These are phyloP conservation scores for Phlebiopsis flavidoalba DNA, from an alignment of 768 basidiomycete genomes.

Conservation along the genomic window DNA sequence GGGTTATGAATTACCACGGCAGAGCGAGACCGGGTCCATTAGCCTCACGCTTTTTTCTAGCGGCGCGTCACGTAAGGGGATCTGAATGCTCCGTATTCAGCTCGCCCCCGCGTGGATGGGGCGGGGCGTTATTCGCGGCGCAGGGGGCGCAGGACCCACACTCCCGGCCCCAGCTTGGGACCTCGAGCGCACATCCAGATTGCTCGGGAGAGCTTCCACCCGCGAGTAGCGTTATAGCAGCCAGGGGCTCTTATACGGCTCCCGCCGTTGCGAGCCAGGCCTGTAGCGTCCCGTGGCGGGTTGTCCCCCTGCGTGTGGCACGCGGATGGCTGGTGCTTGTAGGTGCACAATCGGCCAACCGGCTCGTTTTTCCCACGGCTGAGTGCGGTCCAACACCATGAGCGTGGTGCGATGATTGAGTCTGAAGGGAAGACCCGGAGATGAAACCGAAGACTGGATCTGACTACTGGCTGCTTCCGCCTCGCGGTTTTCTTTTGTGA, in stretches of 20 bases:
- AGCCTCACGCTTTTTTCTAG: background rate
- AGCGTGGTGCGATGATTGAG: background rate
- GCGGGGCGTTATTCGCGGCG: background rate
- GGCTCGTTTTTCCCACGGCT: too few species aligned
- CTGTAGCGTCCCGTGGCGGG: background rate
- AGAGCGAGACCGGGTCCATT: background rate
- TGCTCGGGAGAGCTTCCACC: background rate
- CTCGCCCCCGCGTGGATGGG: background rate
- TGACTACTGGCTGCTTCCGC: background rate
- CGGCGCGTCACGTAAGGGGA: background rate
- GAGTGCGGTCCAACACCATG: background rate
- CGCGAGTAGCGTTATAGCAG: background rate
- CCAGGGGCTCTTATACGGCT: background rate
- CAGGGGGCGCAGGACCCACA: background rate
- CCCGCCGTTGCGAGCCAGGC: background rate
- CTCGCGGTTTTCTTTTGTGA: background rate
- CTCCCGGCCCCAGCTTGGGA: background rate
- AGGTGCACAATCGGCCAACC: background rate
- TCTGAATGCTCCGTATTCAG: background rate
- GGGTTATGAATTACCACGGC: background rate
- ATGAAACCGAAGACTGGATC: background rate
- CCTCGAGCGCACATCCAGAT: slow-evolving; percentile 1
- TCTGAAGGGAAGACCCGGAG: background rate
- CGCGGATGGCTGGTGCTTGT: background rate
- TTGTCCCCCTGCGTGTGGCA: background rate